Evolutionary conservation across 306 rosid species (phyloP).

Genomic region (Pyrus betulifolia): DNA sequence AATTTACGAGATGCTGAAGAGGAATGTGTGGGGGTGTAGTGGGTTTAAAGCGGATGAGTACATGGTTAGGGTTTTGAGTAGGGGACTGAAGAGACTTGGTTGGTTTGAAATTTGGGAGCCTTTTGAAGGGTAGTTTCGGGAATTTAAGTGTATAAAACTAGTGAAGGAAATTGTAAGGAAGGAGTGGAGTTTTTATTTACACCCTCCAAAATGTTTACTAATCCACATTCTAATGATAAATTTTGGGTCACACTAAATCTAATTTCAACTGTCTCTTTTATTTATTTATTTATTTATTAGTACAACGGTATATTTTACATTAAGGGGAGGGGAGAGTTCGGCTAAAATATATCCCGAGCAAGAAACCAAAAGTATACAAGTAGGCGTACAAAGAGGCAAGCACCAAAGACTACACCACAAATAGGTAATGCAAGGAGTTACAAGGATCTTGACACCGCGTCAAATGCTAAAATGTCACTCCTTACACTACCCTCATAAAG

Average conservation of each 20-base stretch:
- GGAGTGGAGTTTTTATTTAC: background rate
- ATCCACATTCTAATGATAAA: background rate
- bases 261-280: background rate
- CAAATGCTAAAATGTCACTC: no score
- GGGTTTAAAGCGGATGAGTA: conserved; percentile 46
- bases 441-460: no score
- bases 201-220: background rate
- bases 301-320: no score
- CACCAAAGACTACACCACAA: no score
- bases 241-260: no score
- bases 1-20: conserved; percentile 65
- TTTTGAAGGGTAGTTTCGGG: conserved; percentile 19
- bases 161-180: background rate
- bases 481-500: no score
- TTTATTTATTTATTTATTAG: no score
- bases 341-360: no score
- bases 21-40: conserved; percentile 43
- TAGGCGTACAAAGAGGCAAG: no score
- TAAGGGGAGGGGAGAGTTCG: fast-evolving
- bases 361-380: no score
- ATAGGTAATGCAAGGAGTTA: no score
- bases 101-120: conserved; percentile 21
- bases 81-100: conserved; percentile 52
- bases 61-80: conserved; percentile 52
- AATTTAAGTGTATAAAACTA: background rate